A percentile compares a stretch with the other conserved stretches of the same genome.
phyloP scores from a whole-genome alignment of 305 asterid species.

The Caryopteris hybrid region DNA sequence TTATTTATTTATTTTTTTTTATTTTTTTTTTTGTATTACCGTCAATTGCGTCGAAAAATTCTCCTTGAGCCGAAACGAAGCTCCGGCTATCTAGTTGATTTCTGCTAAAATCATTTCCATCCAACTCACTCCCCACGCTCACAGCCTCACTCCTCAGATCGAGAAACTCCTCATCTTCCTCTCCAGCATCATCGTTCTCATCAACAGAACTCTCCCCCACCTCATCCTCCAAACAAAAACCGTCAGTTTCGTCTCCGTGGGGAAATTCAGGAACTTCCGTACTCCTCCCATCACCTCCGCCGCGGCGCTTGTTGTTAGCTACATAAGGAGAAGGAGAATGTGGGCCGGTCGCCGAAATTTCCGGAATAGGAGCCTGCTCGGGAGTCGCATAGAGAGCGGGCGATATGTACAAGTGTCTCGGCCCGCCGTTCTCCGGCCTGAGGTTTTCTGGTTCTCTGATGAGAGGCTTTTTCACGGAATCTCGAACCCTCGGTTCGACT shows the following conservation, averaged over 20 bases:
- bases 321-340: slow-evolving; percentile 73
- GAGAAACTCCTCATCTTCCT: slow-evolving; percentile 33
- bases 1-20: no score
- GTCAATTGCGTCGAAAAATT: slow-evolving; percentile 73
- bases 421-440: slow-evolving; percentile 7
- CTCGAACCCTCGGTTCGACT: slow-evolving; percentile 48
- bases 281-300: slow-evolving; percentile 36
- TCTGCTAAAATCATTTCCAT: slow-evolving; percentile 16
- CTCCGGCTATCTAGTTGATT: slow-evolving; percentile 51
- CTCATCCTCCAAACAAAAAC: slow-evolving; percentile 20
- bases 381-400: slow-evolving; percentile 75
- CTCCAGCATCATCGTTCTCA: slow-evolving; percentile 17
- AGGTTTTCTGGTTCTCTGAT: slow-evolving; percentile 16
- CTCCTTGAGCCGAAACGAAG: slow-evolving; percentile 53
- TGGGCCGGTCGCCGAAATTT: slow-evolving; percentile 30
- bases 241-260: slow-evolving; percentile 13
- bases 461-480: slow-evolving; percentile 32
- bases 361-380: slow-evolving; percentile 62
- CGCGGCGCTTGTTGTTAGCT: slow-evolving; percentile 71
- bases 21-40: no score
- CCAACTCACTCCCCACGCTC: slow-evolving; percentile 32
- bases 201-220: slow-evolving; percentile 18
- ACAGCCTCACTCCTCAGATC: slow-evolving; percentile 34
- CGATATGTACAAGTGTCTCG: slow-evolving; percentile 62
- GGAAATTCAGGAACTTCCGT: slow-evolving; percentile 20